Percentiles rank a stretch among this genome's conserved stretches.
Evolutionary conservation across 1,284 basidiomycete species (phyloP).

Genomic region (Phlebopus sp.): DNA sequence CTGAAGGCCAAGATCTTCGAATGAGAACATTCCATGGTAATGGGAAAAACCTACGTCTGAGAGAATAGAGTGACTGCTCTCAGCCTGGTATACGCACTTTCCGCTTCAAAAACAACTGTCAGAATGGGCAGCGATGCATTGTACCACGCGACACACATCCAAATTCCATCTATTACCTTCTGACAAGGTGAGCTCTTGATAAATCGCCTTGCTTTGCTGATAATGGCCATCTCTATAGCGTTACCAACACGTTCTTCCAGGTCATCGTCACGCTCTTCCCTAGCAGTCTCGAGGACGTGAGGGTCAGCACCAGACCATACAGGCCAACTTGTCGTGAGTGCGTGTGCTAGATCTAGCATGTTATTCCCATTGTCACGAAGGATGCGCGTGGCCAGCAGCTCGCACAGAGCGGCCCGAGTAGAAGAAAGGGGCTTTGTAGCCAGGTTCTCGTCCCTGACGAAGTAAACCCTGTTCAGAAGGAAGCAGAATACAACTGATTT

Average conservation of each 20-base stretch:
- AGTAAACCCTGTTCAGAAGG: slow-evolving; percentile 86
- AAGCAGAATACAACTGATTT: slow-evolving; percentile 83
- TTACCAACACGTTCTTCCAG: slow-evolving; percentile 81
- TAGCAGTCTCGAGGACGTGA: slow-evolving; percentile 57
- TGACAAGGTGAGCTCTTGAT: slow-evolving; percentile 86
- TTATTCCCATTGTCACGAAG: slow-evolving; percentile 77
- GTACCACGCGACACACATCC: slow-evolving; percentile 49
- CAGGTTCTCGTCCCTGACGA: slow-evolving; percentile 71
- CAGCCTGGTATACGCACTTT: slow-evolving; percentile 85
- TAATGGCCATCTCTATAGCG: slow-evolving; percentile 88
- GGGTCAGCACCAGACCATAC: slow-evolving; percentile 82
- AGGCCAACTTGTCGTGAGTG: slow-evolving; percentile 84
- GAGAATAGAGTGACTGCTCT: slow-evolving; percentile 82
- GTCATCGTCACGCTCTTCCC: slow-evolving; percentile 71
- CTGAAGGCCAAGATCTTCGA: slow-evolving; percentile 38
- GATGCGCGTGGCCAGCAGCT: slow-evolving; percentile 82
- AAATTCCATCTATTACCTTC: slow-evolving; percentile 81
- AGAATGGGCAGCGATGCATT: background rate
- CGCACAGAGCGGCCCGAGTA: slow-evolving; percentile 80
- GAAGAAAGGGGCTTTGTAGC: slow-evolving; percentile 65
- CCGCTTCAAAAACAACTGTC: slow-evolving; percentile 46
- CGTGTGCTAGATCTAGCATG: slow-evolving; percentile 74
- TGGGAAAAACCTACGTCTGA: slow-evolving; percentile 61
- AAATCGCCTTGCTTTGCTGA: slow-evolving; percentile 81
- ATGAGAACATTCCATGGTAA: background rate